Base-by-base conservation (phyloP, 495 filamentous ascomycete genomes). In the Hypoxylon trugodes region DNA sequence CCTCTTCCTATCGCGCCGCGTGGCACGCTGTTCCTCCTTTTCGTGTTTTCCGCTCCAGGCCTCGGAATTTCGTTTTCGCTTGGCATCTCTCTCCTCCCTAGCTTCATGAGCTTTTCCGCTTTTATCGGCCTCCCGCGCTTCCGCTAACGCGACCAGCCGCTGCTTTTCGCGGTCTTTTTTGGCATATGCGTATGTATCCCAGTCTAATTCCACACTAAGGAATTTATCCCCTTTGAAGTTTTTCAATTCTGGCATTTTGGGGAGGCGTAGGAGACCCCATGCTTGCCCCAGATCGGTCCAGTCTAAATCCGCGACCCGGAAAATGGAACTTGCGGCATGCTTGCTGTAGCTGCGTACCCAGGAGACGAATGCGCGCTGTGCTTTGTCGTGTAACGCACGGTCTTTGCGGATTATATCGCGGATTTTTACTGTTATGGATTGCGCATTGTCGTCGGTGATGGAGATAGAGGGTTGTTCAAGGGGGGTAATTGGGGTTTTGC, bases 211-310 rank as follows among this genome's bases (percentile, higher is more conserved):
- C 2, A 90, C 73, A 6, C 89, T 90, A 6, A 92, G 74, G 0
- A 78, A 80, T 32, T 82, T 78, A 65, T 91, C 87, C 28, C 87
- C 87, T 0, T 83, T 76, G 69, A 88, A 92, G 6, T 73, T 83
- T 60, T 86, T 87, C 51, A 93, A 73, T 70, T 98, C 95, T 0
- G 96, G 95, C 95, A 98, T 98, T 73, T 90, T 94, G 35, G 95
- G 95, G 45, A 98, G 80, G 55, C 85, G 88, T 33, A 98, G 78
- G 6, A 98, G 79, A 12, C 79, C 80, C 90, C 93, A 98, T 8
- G 88, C 89, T 51, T 86, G 79, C 2, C 88, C 94, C 1, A 96
- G 76, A 37, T 89, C 90, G 33, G 81, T 77, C 95, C 95, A 98
- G 72, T 93, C 87, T 13, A 96, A 79, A 69, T 95, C 90, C 6